Conservation (phyloP, 2,329 filamentous ascomycete genomes). For the Lachnellula suecica region DNA sequence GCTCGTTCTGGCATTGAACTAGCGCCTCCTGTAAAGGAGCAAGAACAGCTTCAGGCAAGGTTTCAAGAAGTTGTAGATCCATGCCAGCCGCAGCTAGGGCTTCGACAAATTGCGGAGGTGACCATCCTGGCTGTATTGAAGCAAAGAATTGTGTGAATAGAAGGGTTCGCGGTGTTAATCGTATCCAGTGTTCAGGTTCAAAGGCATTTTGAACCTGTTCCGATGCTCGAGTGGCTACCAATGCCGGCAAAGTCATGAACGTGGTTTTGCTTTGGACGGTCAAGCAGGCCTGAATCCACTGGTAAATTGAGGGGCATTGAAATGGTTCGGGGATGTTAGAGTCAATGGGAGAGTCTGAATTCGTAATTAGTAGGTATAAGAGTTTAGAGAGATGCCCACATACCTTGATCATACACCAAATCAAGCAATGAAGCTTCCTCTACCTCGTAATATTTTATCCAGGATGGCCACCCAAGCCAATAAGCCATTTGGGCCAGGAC, state of each 20-base stretch:
- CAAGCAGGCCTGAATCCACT: constrained; percentile 47
- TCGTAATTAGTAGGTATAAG: constrained; percentile 3
- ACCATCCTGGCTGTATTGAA: constrained; percentile 49
- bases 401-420: constrained; percentile 56
- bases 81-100: constrained; percentile 72
- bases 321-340: constrained; percentile 47
- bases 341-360: constrained; percentile 16
- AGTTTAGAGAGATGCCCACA: constrained; percentile 15
- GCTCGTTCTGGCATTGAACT: constrained; percentile 77
- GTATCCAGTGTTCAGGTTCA: constrained; percentile 24
- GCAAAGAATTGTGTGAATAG: constrained; percentile 70
- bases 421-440: constrained; percentile 53
- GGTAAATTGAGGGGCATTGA: constrained; percentile 57
- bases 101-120: constrained; percentile 66
- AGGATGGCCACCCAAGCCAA: constrained; percentile 76
- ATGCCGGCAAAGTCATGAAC: constrained; percentile 50
- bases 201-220: constrained; percentile 13
- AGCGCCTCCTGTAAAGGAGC: constrained; percentile 82
- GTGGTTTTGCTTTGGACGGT: constrained; percentile 31
- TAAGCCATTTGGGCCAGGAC: constrained; percentile 76
- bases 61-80: constrained; percentile 67
- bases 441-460: constrained; percentile 61
- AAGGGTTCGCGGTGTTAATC: constrained; percentile 61
- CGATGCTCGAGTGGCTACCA: constrained; percentile 36
- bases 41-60: constrained; percentile 80